A percentile compares a stretch with the other conserved stretches of the same genome.
Conservation (phyloP, 148 eudicot genomes). For the Dysphania ambrosioides region DNA sequence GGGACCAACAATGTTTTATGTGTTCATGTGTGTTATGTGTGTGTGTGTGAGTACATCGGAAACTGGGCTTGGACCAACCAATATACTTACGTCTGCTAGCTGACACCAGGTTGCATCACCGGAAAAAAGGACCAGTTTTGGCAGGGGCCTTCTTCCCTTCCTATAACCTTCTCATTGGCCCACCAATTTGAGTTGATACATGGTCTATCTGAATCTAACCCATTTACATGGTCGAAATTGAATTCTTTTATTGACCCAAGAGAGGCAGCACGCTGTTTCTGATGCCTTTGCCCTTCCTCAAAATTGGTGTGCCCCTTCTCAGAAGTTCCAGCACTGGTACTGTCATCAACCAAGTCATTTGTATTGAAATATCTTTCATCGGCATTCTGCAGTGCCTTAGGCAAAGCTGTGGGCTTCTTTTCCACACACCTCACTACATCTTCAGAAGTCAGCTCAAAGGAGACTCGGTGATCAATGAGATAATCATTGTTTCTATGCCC, state of each 20-base stretch:
- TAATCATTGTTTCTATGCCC: slow-evolving; percentile 39
- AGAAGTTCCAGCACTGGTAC: slow-evolving; percentile 23
- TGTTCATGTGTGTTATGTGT: slow-evolving; percentile 21
- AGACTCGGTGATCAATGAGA: slow-evolving; percentile 58
- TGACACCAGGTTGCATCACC: slow-evolving; percentile 61
- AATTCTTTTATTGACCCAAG: slow-evolving; percentile 86
- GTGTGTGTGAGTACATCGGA: slow-evolving; percentile 10
- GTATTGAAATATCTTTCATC: slow-evolving; percentile 26
- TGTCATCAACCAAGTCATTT: slow-evolving; percentile 22
- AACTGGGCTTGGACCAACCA: slow-evolving; percentile 10
- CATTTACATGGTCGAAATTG: slow-evolving; percentile 69
- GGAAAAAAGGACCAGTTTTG: slow-evolving; percentile 94
- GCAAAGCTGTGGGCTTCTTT: slow-evolving; percentile 48
- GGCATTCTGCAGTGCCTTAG: slow-evolving; percentile 37
- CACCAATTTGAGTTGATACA: slow-evolving; percentile 68
- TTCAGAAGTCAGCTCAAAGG: slow-evolving; percentile 80
- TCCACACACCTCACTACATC: slow-evolving; percentile 81
- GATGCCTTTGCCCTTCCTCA: slow-evolving; percentile 49
- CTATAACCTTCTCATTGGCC: slow-evolving; percentile 65
- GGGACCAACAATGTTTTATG: slow-evolving; percentile 30
- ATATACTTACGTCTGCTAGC: slow-evolving; percentile 42
- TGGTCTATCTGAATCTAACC: slow-evolving; percentile 41
- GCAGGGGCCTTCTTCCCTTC: slow-evolving; percentile 41
- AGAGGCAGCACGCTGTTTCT: slow-evolving; percentile 61
- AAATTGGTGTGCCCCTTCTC: slow-evolving; percentile 32